phyloP scores from a whole-genome alignment of 352 stramenopile genomes.

The Globisporangium solare region DNA sequence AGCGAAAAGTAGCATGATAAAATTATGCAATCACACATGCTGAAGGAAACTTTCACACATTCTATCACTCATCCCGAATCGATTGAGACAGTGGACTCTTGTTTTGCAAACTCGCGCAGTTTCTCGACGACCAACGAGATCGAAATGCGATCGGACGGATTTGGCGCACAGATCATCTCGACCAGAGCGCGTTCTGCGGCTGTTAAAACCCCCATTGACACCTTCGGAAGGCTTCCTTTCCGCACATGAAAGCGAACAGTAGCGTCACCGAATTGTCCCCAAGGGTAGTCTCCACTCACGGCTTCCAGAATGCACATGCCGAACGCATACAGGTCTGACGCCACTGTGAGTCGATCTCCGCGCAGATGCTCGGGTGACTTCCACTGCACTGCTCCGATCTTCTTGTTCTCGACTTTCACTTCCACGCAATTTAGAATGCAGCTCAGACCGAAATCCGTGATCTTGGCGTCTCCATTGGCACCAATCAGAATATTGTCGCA shows the following conservation, averaged over 20 bases:
- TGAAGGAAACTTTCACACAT: too few relatives aligned
- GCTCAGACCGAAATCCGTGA: constrained; percentile 11
- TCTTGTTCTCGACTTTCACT: background rate
- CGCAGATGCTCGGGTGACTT: constrained; percentile 3
- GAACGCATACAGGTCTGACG: constrained; percentile 12
- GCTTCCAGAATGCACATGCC: constrained; percentile 13
- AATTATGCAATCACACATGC: too few relatives aligned
- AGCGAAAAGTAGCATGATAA: too few relatives aligned
- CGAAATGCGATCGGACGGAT: background rate
- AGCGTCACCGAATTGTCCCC: background rate
- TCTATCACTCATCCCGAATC: too few relatives aligned
- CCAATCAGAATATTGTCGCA: constrained; percentile 12
- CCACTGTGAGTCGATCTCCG: constrained; percentile 3
- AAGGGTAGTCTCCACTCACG: background rate
- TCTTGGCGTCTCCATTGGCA: constrained; percentile 3
- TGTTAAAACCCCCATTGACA: constrained; percentile 3
- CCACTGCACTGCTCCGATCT: constrained; percentile 4
- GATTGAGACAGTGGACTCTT: background rate
- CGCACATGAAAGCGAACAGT: background rate
- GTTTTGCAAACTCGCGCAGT: background rate
- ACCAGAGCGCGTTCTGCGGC: too few relatives aligned
- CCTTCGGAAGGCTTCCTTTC: background rate
- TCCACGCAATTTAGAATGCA: constrained; percentile 5
- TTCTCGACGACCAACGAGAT: constrained; percentile 7
- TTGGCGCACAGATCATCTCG: constrained; percentile 6